phyloP scores from a whole-genome alignment of 2,329 filamentous ascomycete species.

The Chaetomiaceae sp. region DNA sequence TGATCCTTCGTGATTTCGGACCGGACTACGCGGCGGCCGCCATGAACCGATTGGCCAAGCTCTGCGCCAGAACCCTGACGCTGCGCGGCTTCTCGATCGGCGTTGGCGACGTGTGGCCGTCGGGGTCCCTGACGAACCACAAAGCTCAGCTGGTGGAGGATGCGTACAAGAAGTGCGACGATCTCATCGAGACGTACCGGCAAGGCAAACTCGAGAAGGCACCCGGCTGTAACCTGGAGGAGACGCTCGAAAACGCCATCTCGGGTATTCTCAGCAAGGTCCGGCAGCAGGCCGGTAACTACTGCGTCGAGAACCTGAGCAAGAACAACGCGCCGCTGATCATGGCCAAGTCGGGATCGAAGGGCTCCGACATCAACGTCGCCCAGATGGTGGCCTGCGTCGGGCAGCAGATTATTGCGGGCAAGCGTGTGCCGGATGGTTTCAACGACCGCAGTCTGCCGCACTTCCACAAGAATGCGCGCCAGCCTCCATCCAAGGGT shows the following conservation, averaged over 20 bases:
- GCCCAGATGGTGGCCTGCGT: slow-evolving; percentile 98
- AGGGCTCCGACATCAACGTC: slow-evolving; percentile 96
- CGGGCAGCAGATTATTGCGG: slow-evolving; percentile 95
- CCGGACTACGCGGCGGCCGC: slow-evolving; percentile 81
- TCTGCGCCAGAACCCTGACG: slow-evolving; percentile 82
- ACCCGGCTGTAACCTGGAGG: slow-evolving; percentile 83
- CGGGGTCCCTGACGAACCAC: slow-evolving; percentile 60
- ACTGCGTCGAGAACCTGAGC: slow-evolving; percentile 86
- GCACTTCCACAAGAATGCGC: slow-evolving; percentile 90
- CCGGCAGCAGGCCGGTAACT: slow-evolving; percentile 82
- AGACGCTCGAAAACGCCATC: slow-evolving; percentile 85
- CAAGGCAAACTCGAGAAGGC: slow-evolving; percentile 77
- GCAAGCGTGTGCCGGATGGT: slow-evolving; percentile 86
- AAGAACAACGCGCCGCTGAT: slow-evolving; percentile 88
- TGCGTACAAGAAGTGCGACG: slow-evolving; percentile 77
- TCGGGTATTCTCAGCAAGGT: slow-evolving; percentile 91
- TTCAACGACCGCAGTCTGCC: slow-evolving; percentile 94
- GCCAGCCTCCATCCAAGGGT: slow-evolving; percentile 89
- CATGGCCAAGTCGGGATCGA: slow-evolving; percentile 97
- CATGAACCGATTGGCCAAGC: slow-evolving; percentile 90
- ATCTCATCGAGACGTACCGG: slow-evolving; percentile 78
- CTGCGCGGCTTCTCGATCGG: slow-evolving; percentile 96
- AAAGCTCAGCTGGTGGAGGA: slow-evolving; percentile 72
- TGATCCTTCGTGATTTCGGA: slow-evolving; percentile 92
- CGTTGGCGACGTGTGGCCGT: slow-evolving; percentile 89